phyloP scores from a whole-genome alignment of 2,329 filamentous ascomycete species.

The Beauveria rudraprayagi region DNA sequence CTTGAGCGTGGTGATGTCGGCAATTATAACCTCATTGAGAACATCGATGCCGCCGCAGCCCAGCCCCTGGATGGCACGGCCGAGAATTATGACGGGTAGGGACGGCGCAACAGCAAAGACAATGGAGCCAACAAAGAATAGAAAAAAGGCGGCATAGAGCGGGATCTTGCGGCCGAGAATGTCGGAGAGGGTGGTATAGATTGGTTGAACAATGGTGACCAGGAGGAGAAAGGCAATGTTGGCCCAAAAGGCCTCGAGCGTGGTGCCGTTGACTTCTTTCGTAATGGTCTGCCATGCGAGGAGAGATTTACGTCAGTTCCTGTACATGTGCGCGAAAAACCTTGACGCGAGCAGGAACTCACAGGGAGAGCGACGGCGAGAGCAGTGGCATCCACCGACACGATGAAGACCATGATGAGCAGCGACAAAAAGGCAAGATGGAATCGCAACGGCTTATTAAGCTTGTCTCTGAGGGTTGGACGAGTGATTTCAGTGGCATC shows the following conservation, averaged over 20 bases:
- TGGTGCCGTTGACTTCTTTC: slow-evolving; percentile 40
- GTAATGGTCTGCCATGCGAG: slow-evolving; percentile 30
- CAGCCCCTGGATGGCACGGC: slow-evolving; percentile 25
- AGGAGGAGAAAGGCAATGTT: slow-evolving; percentile 62
- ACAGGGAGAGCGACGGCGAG: background rate
- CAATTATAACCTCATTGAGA: slow-evolving; percentile 22
- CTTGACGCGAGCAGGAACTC: background rate
- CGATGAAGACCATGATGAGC: background rate
- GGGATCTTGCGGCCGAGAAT: slow-evolving; percentile 26
- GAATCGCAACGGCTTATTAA: background rate
- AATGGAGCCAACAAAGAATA: slow-evolving; percentile 34
- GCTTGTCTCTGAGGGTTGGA: background rate
- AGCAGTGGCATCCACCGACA: background rate
- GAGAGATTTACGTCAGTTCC: background rate
- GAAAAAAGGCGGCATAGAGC: slow-evolving; percentile 20
- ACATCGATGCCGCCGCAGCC: slow-evolving; percentile 26
- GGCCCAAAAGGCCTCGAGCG: slow-evolving; percentile 61
- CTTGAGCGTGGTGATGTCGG: slow-evolving; percentile 27
- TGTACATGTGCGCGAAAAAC: no score
- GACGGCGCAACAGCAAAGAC: slow-evolving; percentile 25
- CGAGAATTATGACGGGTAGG: slow-evolving; percentile 23
- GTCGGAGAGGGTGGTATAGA: slow-evolving; percentile 26
- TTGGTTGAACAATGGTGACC: slow-evolving; percentile 51
- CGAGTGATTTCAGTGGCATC: background rate
- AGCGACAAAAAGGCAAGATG: slow-evolving; percentile 1